Conservation (phyloP, 169 alveolate genomes). For the Babesia divergens region DNA sequence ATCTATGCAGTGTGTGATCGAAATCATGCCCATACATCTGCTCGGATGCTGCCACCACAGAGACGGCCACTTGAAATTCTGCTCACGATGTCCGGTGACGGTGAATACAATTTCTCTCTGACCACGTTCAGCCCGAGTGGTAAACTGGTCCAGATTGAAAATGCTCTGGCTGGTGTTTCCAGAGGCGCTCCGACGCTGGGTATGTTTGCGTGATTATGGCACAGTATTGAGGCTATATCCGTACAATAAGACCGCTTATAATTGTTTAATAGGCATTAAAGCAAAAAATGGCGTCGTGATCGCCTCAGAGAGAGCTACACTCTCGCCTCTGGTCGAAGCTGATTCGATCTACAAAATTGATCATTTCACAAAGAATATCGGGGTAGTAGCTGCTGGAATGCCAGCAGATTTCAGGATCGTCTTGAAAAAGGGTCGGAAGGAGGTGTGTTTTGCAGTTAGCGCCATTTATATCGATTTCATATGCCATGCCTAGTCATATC, state of each 20-base stretch:
- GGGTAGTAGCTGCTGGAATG: conserved; percentile 95
- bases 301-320: conserved; percentile 91
- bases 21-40: neutral
- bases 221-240: neutral
- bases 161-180: conserved; percentile 95
- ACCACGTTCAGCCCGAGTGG: conserved; percentile 96
- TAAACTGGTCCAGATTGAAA: conserved; percentile 94
- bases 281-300: conserved; percentile 95
- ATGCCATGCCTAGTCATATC: neutral
- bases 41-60: conserved; percentile 18
- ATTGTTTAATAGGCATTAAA: conserved; percentile 78
- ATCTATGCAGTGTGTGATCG: neutral
- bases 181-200: conserved; percentile 94
- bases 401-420: conserved; percentile 97
- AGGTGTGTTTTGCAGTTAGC: conserved; percentile 49
- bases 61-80: conserved; percentile 8
- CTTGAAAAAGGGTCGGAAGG: conserved; percentile 81
- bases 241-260: neutral
- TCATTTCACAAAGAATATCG: conserved; percentile 85
- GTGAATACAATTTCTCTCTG: conserved; percentile 88
- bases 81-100: conserved; percentile 78
- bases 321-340: conserved; percentile 90
- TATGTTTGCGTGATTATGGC: conserved; percentile 5
- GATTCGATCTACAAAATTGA: conserved; percentile 90
- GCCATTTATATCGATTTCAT: neutral